Evolutionary conservation across 2,329 filamentous ascomycete species (phyloP).

Genomic region (Neonectria neomacrospora): DNA sequence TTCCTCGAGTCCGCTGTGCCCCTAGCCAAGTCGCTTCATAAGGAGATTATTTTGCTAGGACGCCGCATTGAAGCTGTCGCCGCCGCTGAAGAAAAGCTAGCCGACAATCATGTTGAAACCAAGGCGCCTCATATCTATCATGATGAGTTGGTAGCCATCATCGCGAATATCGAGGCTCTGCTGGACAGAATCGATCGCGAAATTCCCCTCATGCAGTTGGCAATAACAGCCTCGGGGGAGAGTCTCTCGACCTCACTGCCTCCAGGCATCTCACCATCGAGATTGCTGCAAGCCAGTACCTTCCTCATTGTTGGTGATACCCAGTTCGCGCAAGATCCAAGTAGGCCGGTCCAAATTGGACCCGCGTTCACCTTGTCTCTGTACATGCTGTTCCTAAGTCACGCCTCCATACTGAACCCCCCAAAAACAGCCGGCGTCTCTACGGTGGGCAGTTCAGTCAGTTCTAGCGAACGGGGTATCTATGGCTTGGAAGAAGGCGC

Average conservation of each 20-base stretch:
- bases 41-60: constrained; percentile 84
- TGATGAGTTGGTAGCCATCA: constrained; percentile 74
- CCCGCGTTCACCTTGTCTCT: constrained; percentile 87
- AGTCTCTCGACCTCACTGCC: constrained; percentile 84
- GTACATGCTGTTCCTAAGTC: constrained; percentile 94
- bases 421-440: constrained; percentile 12
- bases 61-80: constrained; percentile 78
- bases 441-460: constrained; percentile 1
- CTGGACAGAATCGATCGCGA: constrained; percentile 87
- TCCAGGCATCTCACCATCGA: constrained; percentile 86
- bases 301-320: constrained; percentile 89
- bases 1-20: constrained; percentile 84
- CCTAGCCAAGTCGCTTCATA: constrained; percentile 83
- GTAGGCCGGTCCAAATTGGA: constrained; percentile 80
- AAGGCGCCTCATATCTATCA: constrained; percentile 59
- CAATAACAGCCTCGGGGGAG: constrained; percentile 93
- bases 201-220: constrained; percentile 90
- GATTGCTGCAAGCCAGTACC: constrained; percentile 91
- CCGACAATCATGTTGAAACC: constrained; percentile 50
- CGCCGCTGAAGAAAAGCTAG: constrained; percentile 65
- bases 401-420: constrained; percentile 60
- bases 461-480: background rate
- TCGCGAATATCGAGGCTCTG: constrained; percentile 78
- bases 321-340: constrained; percentile 76
- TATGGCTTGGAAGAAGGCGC: constrained; percentile 53